Conservation (phyloP, 2,329 filamentous ascomycete genomes). For the Fusarium marasasianum region DNA sequence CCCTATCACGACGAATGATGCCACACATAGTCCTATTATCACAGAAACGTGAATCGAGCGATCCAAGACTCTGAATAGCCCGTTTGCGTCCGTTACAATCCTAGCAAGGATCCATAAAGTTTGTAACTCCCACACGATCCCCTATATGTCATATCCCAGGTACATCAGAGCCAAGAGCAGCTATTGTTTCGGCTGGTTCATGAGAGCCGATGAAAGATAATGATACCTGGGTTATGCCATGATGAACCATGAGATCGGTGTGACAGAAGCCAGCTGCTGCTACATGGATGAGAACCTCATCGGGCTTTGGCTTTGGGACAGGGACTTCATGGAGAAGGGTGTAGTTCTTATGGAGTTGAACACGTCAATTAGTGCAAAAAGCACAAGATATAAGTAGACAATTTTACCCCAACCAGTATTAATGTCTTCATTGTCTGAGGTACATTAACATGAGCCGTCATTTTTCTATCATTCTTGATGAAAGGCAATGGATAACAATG, state of each 20-base stretch:
- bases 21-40: constrained; percentile 30
- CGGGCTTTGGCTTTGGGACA: constrained; percentile 6
- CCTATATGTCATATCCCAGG: constrained; percentile 16
- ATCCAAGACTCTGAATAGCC: constrained; percentile 5
- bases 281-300: constrained; percentile 23
- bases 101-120: constrained; percentile 30
- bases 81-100: constrained; percentile 29
- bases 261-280: constrained; percentile 28
- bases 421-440: constrained; percentile 30
- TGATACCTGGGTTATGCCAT: constrained; percentile 22
- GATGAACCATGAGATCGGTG: constrained; percentile 33
- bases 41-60: constrained; percentile 30
- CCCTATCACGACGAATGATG: constrained; percentile 17
- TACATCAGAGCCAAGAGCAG: constrained; percentile 18
- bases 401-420: constrained; percentile 29
- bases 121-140: constrained; percentile 29
- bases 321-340: constrained; percentile 14
- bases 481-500: background rate
- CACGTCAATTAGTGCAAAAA: background rate
- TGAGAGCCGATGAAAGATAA: constrained; percentile 35
- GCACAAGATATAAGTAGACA: too few relatives aligned
- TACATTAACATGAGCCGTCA: background rate
- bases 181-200: constrained; percentile 37
- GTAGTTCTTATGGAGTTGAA: constrained; percentile 21
- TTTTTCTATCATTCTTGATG: background rate